Conservation (phyloP, 1,284 basidiomycete species). For the Ganoderma lingzhi region DNA sequence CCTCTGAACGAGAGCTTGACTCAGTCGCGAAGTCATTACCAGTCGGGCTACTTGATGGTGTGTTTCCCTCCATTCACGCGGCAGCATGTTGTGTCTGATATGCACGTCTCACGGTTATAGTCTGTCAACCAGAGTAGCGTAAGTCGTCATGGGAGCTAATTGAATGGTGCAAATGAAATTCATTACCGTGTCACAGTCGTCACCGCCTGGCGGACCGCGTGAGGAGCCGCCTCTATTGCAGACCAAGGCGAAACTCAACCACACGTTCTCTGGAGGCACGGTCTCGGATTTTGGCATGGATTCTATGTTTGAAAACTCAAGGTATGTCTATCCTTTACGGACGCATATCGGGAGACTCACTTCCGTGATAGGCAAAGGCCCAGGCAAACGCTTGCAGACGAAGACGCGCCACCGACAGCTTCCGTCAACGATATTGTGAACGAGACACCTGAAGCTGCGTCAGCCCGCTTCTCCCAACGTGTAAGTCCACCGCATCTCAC, state of each 20-base stretch:
- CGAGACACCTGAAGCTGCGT: slow-evolving; percentile 53
- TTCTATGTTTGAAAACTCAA: slow-evolving; percentile 80
- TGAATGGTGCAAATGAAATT: slow-evolving; percentile 11
- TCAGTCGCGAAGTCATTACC: slow-evolving; percentile 77
- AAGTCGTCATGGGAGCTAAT: slow-evolving; percentile 23
- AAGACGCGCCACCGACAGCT: slow-evolving; percentile 75
- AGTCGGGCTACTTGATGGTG: slow-evolving; percentile 80
- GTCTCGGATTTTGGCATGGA: slow-evolving; percentile 78
- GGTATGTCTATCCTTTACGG: slow-evolving; percentile 42
- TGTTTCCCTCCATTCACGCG: slow-evolving; percentile 32
- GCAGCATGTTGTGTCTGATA: slow-evolving; percentile 11
- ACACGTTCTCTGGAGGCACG: slow-evolving; percentile 65
- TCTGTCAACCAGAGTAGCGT: slow-evolving; percentile 69
- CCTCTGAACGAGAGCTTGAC: slow-evolving; percentile 58
- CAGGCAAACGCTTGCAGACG: slow-evolving; percentile 68
- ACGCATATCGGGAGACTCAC: background rate
- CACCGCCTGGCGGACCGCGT: slow-evolving; percentile 65
- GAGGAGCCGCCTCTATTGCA: slow-evolving; percentile 76
- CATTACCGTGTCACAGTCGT: slow-evolving; percentile 46
- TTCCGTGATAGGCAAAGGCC: slow-evolving; percentile 48
- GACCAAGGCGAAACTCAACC: slow-evolving; percentile 81
- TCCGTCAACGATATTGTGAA: slow-evolving; percentile 78
- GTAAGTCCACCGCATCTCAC: slow-evolving; percentile 44
- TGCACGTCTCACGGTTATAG: slow-evolving; percentile 41
- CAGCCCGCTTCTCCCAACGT: slow-evolving; percentile 50